A percentile compares a stretch with the other conserved stretches of the same genome.
These are phyloP conservation scores for Gynostemma pentaphyllum DNA, from an alignment of 306 rosid species.

Conservation along the genomic window DNA sequence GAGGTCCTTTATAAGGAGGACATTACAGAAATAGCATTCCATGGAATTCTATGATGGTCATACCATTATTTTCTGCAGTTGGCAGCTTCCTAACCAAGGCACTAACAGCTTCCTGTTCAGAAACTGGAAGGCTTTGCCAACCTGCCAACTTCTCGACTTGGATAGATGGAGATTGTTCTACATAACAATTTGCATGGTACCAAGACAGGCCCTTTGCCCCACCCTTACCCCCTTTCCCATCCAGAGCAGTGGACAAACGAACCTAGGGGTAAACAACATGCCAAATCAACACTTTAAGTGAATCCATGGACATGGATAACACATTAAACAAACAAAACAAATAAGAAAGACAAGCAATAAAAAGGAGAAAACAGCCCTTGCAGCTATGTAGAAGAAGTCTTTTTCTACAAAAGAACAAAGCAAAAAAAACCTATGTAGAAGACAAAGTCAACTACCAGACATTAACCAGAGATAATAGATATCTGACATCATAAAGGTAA, in stretches of 20 bases:
- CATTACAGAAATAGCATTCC: not conserved
- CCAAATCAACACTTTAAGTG: not conserved
- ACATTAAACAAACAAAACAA: not conserved
- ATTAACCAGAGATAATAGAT: no score
- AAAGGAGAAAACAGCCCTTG: no score
- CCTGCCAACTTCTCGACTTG: slow-evolving; percentile 67
- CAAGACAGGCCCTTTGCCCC: slow-evolving; percentile 74
- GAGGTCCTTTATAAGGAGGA: no score
- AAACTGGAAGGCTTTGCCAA: slow-evolving; percentile 57
- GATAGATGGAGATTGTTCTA: slow-evolving; percentile 56
- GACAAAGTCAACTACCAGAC: no score
- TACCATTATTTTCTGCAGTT: slow-evolving; percentile 39
- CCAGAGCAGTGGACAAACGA: slow-evolving; percentile 71
- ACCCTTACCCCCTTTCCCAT: slow-evolving; percentile 67
- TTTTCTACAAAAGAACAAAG: no score
- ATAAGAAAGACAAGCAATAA: not conserved
- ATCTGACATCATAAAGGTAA: no score
- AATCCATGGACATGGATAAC: not conserved
- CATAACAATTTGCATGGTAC: slow-evolving; percentile 84
- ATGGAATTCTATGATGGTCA: not conserved
- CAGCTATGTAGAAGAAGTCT: no score
- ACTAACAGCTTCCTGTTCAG: slow-evolving; percentile 65
- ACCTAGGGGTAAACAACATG: slow-evolving; percentile 35
- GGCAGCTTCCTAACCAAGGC: slow-evolving; percentile 34
- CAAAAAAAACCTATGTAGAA: no score